Base-by-base conservation (phyloP, 441 rosid genomes). In the Populus hybrid region DNA sequence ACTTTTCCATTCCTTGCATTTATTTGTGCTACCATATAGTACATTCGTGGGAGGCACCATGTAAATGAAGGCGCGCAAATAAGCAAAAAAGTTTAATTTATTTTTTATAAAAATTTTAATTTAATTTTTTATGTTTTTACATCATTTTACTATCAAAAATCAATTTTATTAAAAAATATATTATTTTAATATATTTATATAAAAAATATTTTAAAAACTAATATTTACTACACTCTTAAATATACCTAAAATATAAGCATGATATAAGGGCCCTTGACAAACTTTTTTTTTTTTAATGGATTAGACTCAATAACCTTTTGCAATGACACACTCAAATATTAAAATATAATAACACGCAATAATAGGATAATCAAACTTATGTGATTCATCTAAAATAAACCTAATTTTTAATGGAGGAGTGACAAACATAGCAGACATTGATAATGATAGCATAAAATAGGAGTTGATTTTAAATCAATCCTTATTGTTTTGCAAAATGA, bases 11-110 rank as follows among this genome's bases (percentile, higher is more conserved):
- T 53, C 61, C n/a, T 0, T 53, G 1, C 61, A 53, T 53, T 16
- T 53, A 30, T 16, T 53, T 53, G 61, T 18, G 61, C 61, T 5
- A 1, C 61, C 9, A 5, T 50, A 6, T 11, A 3, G 53, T 42
- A 3, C 40, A 46, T 71, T 71, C 10, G 50, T 70, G 8, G n/a
- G 9, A 65, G 59, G 66, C 77, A 85, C 79, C 82, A 74, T 80
- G 26, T 61, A 14, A 53, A 53, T 70, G 75, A 77, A 81, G 79
- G 83, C 69, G 64, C 82, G 72, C 42, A 57, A 9, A 77, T 68
- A 53, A 30, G 21, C 1, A 14, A 65, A 76, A 30, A 80, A 75
- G 61, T 69, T 69, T 65, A 81, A 76, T 78, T 72, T 79, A 79
- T 3, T 30, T 30, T 30, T 30, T 3, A 30, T 30, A 30, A 30